Base-by-base conservation (phyloP, 176 grass and related monocot species). In the Ensete ventricosum region DNA sequence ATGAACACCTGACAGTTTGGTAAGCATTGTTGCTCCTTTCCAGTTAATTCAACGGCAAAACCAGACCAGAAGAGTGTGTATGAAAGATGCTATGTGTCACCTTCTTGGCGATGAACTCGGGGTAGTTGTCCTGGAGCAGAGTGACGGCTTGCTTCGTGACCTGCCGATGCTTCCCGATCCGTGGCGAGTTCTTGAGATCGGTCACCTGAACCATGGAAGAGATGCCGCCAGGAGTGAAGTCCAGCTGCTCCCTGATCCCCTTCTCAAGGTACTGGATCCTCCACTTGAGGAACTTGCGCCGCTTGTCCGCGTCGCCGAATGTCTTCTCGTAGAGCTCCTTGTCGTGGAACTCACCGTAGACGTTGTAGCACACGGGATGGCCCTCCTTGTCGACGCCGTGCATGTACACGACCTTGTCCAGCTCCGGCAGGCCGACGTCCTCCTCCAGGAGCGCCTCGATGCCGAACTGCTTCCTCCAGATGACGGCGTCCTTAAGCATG, bases 71-170 rank as follows among this genome's bases (percentile, higher is more conserved):
- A 62, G 9, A 9, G n/a, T 1, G 22, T 20, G 20, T 50, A 8
- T 50, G 1, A 11, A 52, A 71, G 2, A n/a, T 19, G 17, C 43
- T 20, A 21, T 1, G 19, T 9, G 2, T 12, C 53, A 72, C 70
- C 70, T 72, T 48, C 70, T 54, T 72, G 70, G 70, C 70, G n/a
- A 23, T 50, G 23, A 72, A 72, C n/a, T 72, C 70, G 16, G 70
- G 70, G 50, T 72, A 72, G 52, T 72, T 72, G 52, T 72, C 70
- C 53, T 72, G 70, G 50, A 72, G 70, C n/a, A 72, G 70, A 23
- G 49, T 48, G 50, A 72, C 10, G 3, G 70, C 70, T 10, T 24
- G 70, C 34, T 43, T 43, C 4, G 34, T 43, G 34, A 43, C 34
- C 34, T 43, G 50, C 70, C 50, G 52, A 72, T 72, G n/a, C 70